phyloP scores from a whole-genome alignment of 768 basidiomycete species.

The Pleurotus salmoneostramineus region DNA sequence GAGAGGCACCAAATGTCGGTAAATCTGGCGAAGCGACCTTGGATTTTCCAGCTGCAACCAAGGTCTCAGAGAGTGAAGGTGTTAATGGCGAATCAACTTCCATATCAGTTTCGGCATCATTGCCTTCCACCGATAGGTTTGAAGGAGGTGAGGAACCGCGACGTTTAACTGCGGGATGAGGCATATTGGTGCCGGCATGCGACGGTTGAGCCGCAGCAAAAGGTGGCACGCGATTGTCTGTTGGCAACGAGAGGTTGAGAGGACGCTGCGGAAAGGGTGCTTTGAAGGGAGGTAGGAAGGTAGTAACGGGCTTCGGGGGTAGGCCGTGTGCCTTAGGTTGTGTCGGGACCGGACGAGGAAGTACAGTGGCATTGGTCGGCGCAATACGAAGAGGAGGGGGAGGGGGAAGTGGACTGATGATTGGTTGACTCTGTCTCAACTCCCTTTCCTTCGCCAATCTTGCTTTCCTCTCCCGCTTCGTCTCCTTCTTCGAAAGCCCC shows the following conservation, averaged over 20 bases:
- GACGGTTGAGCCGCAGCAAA: not conserved
- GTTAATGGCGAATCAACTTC: slow-evolving; percentile 22
- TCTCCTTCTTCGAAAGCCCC: slow-evolving; percentile 21
- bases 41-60: not conserved
- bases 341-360: not conserved
- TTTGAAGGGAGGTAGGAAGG: not conserved
- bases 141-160: not conserved
- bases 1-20: no score
- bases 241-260: not conserved
- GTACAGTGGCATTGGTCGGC: not conserved
- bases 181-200: not conserved
- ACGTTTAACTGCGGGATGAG: not conserved
- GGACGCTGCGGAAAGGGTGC: not conserved
- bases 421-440: slow-evolving; percentile 15
- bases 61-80: not conserved
- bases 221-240: not conserved
- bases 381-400: not conserved
- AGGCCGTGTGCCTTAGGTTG: not conserved
- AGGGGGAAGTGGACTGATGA: not conserved
- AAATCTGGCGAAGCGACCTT: not conserved
- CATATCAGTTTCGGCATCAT: slow-evolving; percentile 24
- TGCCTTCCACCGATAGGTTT: not conserved
- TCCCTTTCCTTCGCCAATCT: slow-evolving; percentile 19
- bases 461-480: slow-evolving; percentile 26
- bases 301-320: not conserved